Conservation (phyloP, 2,329 filamentous ascomycete species). For the Cercospora brassicicola region DNA sequence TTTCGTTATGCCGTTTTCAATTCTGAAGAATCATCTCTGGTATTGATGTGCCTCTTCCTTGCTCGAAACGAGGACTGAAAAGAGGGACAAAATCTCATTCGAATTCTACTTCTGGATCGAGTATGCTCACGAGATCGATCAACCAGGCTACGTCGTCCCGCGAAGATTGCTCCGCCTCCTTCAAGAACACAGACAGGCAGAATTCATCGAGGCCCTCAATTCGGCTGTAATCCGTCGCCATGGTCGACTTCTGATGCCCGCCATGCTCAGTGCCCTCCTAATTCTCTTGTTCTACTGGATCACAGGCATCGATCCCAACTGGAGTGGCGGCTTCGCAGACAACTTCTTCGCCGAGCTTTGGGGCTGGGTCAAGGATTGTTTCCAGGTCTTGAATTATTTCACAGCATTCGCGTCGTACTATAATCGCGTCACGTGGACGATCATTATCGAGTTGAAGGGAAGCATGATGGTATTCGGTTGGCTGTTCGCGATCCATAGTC, state of each 20-base stretch:
- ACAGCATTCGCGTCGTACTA: constrained; percentile 20
- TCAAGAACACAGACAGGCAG: constrained; percentile 35
- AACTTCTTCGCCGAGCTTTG: constrained; percentile 53
- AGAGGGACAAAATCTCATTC: too few relatives aligned
- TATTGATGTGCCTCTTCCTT: not conserved
- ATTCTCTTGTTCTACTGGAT: constrained; percentile 57
- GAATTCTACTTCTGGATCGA: too few relatives aligned
- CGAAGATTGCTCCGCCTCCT: constrained; percentile 43
- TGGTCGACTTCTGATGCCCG: constrained; percentile 50
- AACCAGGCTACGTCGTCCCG: constrained; percentile 49
- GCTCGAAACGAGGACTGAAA: not conserved
- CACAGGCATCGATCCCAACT: constrained; percentile 34
- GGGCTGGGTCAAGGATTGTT: constrained; percentile 57
- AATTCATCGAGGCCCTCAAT: constrained; percentile 45
- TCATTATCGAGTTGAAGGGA: constrained; percentile 63
- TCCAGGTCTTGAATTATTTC: constrained; percentile 40
- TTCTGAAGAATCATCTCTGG: not conserved
- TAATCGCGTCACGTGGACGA: constrained; percentile 52
- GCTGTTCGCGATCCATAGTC: constrained; percentile 50
- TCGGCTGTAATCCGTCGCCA: constrained; percentile 54
- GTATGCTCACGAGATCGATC: not conserved
- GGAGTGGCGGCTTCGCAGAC: constrained; percentile 34
- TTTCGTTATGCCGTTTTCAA: not conserved
- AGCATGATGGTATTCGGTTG: constrained; percentile 62
- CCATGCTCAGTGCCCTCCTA: constrained; percentile 57